Evolutionary conservation across 2,329 filamentous ascomycete species (phyloP).

Genomic region (Pseudogymnoascus sp.): DNA sequence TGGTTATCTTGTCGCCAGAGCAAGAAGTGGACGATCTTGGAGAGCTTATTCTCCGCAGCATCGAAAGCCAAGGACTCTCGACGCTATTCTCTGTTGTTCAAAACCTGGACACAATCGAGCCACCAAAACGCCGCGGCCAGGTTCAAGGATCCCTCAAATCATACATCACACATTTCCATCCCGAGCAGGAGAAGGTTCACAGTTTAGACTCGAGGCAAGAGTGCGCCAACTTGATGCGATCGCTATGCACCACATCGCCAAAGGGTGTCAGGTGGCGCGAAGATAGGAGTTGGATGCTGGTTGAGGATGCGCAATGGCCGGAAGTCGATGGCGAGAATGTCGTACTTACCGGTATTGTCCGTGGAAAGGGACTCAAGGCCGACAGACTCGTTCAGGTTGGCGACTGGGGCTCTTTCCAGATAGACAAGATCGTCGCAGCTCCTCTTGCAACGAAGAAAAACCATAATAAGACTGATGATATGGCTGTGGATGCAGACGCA

Average conservation of each 20-base stretch:
- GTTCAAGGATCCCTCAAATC: constrained; percentile 79
- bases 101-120: constrained; percentile 67
- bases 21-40: constrained; percentile 79
- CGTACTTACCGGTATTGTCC: constrained; percentile 73
- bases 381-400: constrained; percentile 86
- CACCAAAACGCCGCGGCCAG: constrained; percentile 68
- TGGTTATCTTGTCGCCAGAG: constrained; percentile 74
- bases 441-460: constrained; percentile 55
- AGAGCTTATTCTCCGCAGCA: constrained; percentile 74
- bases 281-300: constrained; percentile 88
- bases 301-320: constrained; percentile 72
- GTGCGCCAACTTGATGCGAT: constrained; percentile 81
- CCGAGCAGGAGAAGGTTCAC: constrained; percentile 82
- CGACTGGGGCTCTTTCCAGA: constrained; percentile 89
- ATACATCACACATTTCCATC: constrained; percentile 91
- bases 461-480: constrained; percentile 52
- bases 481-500: constrained; percentile 52
- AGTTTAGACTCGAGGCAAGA: constrained; percentile 84
- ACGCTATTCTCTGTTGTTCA: constrained; percentile 84
- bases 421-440: constrained; percentile 78
- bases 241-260: constrained; percentile 82
- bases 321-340: constrained; percentile 53
- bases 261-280: constrained; percentile 96
- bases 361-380: constrained; percentile 79
- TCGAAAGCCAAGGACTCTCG: constrained; percentile 91